Evolutionary conservation across 768 basidiomycete species (phyloP).

Genomic region (Gymnopilus junonius): DNA sequence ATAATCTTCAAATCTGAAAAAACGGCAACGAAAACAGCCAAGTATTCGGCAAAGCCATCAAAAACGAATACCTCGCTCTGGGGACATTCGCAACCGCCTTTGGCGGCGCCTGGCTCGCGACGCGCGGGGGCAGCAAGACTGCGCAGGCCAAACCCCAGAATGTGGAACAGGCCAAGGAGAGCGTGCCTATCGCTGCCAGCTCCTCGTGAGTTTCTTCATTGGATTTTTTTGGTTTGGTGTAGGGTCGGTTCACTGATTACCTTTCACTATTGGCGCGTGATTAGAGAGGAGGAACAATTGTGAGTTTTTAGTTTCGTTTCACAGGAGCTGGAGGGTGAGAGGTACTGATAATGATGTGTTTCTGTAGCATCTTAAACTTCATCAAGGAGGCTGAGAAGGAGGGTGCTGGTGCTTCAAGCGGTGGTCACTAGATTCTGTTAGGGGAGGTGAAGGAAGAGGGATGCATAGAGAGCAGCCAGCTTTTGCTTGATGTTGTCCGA

Average conservation of each 20-base stretch:
- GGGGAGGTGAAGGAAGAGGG: not conserved
- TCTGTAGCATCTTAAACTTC: constrained; percentile 77
- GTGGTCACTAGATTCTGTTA: constrained; percentile 16
- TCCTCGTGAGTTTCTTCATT: constrained; percentile 61
- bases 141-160: constrained; percentile 43
- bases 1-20: no score
- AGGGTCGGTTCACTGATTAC: no score
- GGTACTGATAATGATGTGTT: constrained; percentile 1
- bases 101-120: constrained; percentile 55
- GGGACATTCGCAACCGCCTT: constrained; percentile 64
- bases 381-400: constrained; percentile 85
- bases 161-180: constrained; percentile 63
- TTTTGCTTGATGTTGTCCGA: not conserved
- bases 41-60: constrained; percentile 79
- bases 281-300: constrained; percentile 87
- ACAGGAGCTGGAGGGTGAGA: constrained; percentile 11
- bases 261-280: no score
- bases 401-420: constrained; percentile 32
- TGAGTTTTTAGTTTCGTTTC: constrained; percentile 41
- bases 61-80: constrained; percentile 81
- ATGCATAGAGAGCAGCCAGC: not conserved
- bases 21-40: no score
- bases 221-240: no score
- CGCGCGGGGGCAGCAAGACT: constrained; percentile 57
- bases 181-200: constrained; percentile 65